phyloP scores from a whole-genome alignment of 2,329 filamentous ascomycete species.

The Fusarium foetens region DNA sequence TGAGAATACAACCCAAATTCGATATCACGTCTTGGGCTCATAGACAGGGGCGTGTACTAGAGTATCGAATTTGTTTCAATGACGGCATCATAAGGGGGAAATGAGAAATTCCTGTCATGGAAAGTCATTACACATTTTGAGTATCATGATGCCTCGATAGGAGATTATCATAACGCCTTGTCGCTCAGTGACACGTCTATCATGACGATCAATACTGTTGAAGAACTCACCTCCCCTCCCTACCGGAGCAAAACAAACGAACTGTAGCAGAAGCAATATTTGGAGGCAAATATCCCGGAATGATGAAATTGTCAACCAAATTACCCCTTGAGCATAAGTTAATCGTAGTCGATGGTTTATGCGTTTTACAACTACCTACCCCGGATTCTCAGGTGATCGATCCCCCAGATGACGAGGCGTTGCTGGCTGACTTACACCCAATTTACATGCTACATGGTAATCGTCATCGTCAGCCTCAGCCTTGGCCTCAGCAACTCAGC shows the following conservation, averaged over 20 bases:
- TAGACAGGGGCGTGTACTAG: neutral
- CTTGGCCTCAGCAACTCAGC: slow-evolving; percentile 21
- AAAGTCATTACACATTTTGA: slow-evolving; percentile 1
- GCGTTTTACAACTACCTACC: slow-evolving; percentile 3
- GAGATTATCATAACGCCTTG: slow-evolving; percentile 8
- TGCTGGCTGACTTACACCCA: slow-evolving; percentile 20
- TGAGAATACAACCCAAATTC: neutral
- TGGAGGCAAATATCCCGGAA: neutral
- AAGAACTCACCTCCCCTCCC: neutral
- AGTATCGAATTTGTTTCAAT: slow-evolving; percentile 13
- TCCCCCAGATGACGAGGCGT: slow-evolving; percentile 31
- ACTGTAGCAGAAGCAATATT: neutral
- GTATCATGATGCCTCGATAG: slow-evolving; percentile 14
- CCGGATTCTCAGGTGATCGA: slow-evolving; percentile 21
- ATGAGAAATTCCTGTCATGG: slow-evolving; percentile 2
- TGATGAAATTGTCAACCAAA: neutral
- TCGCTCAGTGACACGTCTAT: slow-evolving; percentile 12
- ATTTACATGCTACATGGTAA: slow-evolving; percentile 8
- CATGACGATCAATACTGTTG: neutral
- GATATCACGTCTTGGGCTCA: slow-evolving; percentile 3
- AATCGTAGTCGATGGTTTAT: slow-evolving; percentile 1
- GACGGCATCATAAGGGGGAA: slow-evolving; percentile 14
- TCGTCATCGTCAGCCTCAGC: slow-evolving; percentile 3
- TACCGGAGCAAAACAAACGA: neutral
- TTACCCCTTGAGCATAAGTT: neutral